A percentile compares a stretch with the other conserved stretches of the same genome.
Evolutionary conservation across 2,329 filamentous ascomycete genomes (phyloP).

Genomic region (Diplodia mutila): DNA sequence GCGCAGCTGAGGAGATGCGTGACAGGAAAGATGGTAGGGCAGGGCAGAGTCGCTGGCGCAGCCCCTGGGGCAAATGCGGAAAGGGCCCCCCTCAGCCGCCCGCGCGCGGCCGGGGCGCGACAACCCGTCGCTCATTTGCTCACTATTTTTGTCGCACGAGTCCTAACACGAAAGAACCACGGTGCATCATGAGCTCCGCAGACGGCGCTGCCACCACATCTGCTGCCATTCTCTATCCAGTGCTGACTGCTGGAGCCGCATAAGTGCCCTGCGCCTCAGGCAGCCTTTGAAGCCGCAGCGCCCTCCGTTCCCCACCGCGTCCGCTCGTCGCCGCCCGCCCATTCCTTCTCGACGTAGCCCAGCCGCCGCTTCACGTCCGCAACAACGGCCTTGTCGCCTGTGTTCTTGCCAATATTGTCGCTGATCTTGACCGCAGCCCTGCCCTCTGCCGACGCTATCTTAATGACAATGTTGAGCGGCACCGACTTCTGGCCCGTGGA

Average conservation of each 20-base stretch:
- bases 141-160: conserved; percentile 25
- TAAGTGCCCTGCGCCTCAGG: neutral
- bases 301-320: conserved; percentile 68
- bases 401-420: conserved; percentile 89
- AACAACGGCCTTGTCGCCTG: conserved; percentile 79
- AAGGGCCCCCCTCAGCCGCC: conserved; percentile 15
- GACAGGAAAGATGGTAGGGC: conserved; percentile 21
- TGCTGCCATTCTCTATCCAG: conserved; percentile 9
- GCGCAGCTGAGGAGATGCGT: conserved; percentile 16
- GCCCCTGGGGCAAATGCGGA: conserved; percentile 25
- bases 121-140: conserved; percentile 8
- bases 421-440: conserved; percentile 89
- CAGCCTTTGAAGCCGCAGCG: neutral
- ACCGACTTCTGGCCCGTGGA: conserved; percentile 75
- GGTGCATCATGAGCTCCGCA: conserved; percentile 21
- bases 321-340: conserved; percentile 83
- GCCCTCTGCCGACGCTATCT: conserved; percentile 82
- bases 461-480: conserved; percentile 97
- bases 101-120: conserved; percentile 5
- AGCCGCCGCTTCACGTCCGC: conserved; percentile 81
- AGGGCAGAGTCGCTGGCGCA: conserved; percentile 6
- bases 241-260: conserved; percentile 9
- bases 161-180: conserved; percentile 14
- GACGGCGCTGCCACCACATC: neutral
- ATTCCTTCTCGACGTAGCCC: conserved; percentile 83